Conservation (phyloP, 768 basidiomycete genomes). For the Gloeostereum incarnatum region DNA sequence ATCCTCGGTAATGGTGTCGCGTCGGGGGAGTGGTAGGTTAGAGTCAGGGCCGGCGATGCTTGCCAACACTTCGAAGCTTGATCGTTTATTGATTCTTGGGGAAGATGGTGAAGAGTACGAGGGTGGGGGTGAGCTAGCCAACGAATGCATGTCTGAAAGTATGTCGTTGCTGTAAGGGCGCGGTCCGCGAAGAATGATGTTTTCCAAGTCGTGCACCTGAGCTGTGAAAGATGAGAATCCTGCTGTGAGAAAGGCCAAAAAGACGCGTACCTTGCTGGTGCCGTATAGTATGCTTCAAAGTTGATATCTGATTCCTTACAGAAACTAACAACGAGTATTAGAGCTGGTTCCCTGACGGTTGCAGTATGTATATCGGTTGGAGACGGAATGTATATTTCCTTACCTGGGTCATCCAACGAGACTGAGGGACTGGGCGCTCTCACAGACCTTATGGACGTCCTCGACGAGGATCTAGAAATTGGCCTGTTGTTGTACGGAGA, state of each 20-base stretch:
- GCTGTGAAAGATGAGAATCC: too few relatives aligned
- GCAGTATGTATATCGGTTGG: constrained; percentile 11
- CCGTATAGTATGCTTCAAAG: constrained; percentile 72
- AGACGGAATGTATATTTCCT: constrained; percentile 11
- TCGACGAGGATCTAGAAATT: constrained; percentile 31
- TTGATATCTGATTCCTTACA: constrained; percentile 72
- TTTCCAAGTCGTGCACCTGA: constrained; percentile 64
- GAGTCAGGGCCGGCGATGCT: constrained; percentile 72
- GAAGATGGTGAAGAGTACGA: constrained; percentile 23
- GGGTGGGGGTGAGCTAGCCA: constrained; percentile 26
- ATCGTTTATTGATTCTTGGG: constrained; percentile 47
- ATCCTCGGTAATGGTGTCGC: constrained; percentile 31
- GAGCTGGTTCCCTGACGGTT: constrained; percentile 13
- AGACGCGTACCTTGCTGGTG: too few relatives aligned
- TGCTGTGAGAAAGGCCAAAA: too few relatives aligned
- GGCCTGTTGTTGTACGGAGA: too few relatives aligned
- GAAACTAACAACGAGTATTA: too few relatives aligned
- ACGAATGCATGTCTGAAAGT: constrained; percentile 23
- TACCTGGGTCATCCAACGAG: constrained; percentile 61
- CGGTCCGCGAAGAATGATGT: constrained; percentile 54
- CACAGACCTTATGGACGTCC: constrained; percentile 34
- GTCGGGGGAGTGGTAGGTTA: constrained; percentile 57
- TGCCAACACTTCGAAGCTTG: constrained; percentile 65
- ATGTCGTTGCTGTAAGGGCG: constrained; percentile 47
- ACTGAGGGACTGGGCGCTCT: constrained; percentile 48